Evolutionary conservation across 2,329 filamentous ascomycete genomes (phyloP), one percentile per base, ranked within the genome.

Genomic region (Aphanocladium album): DNA sequence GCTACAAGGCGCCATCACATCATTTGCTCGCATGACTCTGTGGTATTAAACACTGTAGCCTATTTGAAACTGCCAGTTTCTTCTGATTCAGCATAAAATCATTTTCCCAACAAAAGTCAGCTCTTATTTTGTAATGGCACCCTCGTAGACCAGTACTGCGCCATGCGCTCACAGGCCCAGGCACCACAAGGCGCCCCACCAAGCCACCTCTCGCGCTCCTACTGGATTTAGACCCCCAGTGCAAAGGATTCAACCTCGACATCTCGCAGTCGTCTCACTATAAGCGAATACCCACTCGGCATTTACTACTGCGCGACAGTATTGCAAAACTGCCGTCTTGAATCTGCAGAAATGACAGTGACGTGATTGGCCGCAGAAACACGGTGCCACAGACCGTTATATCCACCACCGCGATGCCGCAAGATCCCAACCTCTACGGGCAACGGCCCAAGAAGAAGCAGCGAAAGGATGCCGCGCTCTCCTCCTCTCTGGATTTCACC

Each of bases 401-500:
- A 39, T 37, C 30, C 37, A 33, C 21, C 47, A 33, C 23, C 23
- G 7, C 25, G 19, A 61, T 61, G 83, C 78, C 84, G 14, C 82
- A 85, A 73, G 87, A 91, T 66, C 81, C 84, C 9, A 77, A 86
- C 64, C 83, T 97, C 16, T 97, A 97, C 74, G 91, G 91, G 69
- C 83, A 88, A 57, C 83, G 85, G 59, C 84, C 86, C 41, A 78
- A 83, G 12, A 93, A 92, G 73, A 87, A 86, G 67, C 81, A 84
- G 65, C 83, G 83, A 70, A 87, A 86, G 69, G 86, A 89, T 68
- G 84, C 90, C 61, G 85, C 86, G 19, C 84, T 92, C 19, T 88
- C 86, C 19, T 86, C 85, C 55, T 88, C 86, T 49, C 84, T 96
- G 59, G 87, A 91, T 71, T 98, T 99, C 77, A 87, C 89, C n/a